Evolutionary conservation across 1,284 basidiomycete genomes (phyloP).

Genomic region (Moniliophthora roreri): DNA sequence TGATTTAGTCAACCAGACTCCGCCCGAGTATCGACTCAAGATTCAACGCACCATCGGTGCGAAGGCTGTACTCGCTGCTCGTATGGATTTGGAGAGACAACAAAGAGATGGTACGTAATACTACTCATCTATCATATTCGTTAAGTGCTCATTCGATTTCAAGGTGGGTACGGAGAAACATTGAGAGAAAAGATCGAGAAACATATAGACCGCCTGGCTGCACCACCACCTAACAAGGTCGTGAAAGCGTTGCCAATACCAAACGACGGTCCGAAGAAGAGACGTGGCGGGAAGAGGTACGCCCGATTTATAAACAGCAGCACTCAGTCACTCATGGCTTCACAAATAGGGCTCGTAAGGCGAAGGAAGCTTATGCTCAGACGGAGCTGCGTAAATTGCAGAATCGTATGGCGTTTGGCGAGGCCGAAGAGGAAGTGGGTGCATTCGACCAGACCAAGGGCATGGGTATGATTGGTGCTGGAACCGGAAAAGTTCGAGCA

Average conservation of each 20-base stretch:
- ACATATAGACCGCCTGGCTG: conserved; percentile 88
- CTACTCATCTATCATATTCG: neutral
- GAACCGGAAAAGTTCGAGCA: conserved; percentile 87
- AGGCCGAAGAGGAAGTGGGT: conserved; percentile 94
- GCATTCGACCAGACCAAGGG: conserved; percentile 97
- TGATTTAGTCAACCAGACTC: conserved; percentile 81
- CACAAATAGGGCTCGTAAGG: conserved; percentile 81
- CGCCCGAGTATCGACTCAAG: conserved; percentile 90
- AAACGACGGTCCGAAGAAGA: conserved; percentile 93
- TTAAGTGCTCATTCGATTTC: neutral
- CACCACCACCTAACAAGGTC: conserved; percentile 93
- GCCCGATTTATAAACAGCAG: conserved; percentile 19
- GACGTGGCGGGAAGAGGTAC: conserved; percentile 91
- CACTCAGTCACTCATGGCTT: conserved; percentile 2
- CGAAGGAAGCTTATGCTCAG: conserved; percentile 96
- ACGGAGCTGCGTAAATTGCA: conserved; percentile 96
- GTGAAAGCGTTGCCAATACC: conserved; percentile 96
- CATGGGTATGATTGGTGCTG: conserved; percentile 91
- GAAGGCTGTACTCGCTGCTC: conserved; percentile 87
- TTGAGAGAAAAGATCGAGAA: conserved; percentile 87
- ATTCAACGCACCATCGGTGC: conserved; percentile 92
- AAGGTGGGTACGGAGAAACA: conserved; percentile 78
- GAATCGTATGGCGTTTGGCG: conserved; percentile 96
- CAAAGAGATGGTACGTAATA: conserved; percentile 66
- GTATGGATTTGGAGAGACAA: conserved; percentile 88